Evolutionary conservation across 805 yeast species (phyloP), one percentile per base, ranked within the genome.

Genomic region (Scheffersomyces lignosus): DNA sequence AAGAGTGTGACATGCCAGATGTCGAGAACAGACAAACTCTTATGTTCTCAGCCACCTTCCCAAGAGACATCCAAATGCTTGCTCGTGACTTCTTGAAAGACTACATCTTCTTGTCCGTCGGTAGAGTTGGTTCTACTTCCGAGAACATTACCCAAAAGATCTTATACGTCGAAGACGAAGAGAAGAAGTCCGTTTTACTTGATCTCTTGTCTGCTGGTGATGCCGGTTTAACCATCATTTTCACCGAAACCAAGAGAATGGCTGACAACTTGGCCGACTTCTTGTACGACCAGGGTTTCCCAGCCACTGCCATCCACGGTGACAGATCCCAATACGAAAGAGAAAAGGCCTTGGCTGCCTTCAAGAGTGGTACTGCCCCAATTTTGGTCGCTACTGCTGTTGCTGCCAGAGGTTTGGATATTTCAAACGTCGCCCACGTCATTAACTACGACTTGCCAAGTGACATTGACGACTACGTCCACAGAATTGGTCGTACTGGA

Each of bases 401-500:
- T 54, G 99, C 99, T 51, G 98, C 98, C 43, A 88, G 99, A 83
- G 99, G 99, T 77, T 81, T 93, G 70, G 99, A 93, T 80, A 93
- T 93, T 77, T 98, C 99, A 65, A 93, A 93, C 64, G 99, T 93
- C 54, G 84, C 95, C 33, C 98, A 91, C 64, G 99, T 93, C 60
- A 84, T 93, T 71, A 93, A 93, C 80, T 93, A 85, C 66, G 99
- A 93, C 64, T 77, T 93, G 65, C 99, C 99, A 65, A 75, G 84
- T 62, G 98, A 93, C 67, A 86, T 93, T 58, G 99, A 93, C 68
- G 99, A 93, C 70, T 93, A 93, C 63, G 99, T 93, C 42, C 99
- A 93, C 76, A 87, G 99, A 76, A 93, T 93, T 63, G 99, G 99
- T 80, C 91, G 99, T 82, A 93, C 99, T 60, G 99, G 99, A 72